Base-by-base conservation (phyloP, 176 grass and related monocot species). In the Thalia dealbata region DNA sequence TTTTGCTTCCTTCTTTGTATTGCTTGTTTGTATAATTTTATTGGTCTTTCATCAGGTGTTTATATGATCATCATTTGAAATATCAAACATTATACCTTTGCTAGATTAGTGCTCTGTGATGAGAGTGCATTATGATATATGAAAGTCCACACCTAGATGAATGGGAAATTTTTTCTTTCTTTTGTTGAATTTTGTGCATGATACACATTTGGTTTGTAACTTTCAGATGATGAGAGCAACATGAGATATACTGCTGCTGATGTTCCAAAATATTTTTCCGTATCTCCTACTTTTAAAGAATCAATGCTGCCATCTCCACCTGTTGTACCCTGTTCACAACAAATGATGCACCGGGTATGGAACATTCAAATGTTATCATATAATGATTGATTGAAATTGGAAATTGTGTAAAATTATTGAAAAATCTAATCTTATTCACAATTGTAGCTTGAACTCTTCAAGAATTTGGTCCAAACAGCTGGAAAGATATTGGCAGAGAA, bases 201-300 rank as follows among this genome's bases (percentile, higher is more conserved):
- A 68, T 68, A 44, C 44, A 35, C 32, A 68, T 23, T 80, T 3
- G 75, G 4, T 70, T 81, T 76, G 35, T 72, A 26, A 67, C 14
- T 38, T 87, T 74, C 86, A 97, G 95, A 88, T 77, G 61, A 75
- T 77, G 71, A 74, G 43, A 86, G 80, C 84, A 73, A 59, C 46
- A 65, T 90, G 81, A 96, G 89, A 81, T 97, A 97, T 68, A 82
- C 82, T 59, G 83, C 82, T 41, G 81, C 85, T 71, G 72, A 83
- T 84, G 71, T 91, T 74, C 61, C 54, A 10, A 89, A 90, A 23
- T 82, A 75, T 78, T 81, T 93, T 77, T 86, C 54, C 73, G 30
- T 77, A 75, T 71, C 85, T 9, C 83, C 81, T 84, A 84, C 84
- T 24, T 81, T 81, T 73, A 78, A 79, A 73, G 83, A 84, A 75